Conservation (phyloP, 805 yeast genomes). For the Millerozyma acaciae region DNA sequence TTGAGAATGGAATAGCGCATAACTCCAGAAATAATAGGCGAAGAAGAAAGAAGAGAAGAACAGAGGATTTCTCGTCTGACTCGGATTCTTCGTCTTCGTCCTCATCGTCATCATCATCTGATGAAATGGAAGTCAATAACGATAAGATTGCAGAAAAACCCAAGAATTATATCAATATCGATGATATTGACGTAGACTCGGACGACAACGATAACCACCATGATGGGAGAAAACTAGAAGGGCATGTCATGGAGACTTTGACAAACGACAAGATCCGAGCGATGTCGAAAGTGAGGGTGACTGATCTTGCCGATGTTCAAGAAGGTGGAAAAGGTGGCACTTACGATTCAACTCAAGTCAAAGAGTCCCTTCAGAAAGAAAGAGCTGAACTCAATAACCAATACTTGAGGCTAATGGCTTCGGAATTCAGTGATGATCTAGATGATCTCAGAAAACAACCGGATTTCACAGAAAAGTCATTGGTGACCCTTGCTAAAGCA, state of each 20-base stretch:
- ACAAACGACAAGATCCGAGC: constrained; percentile 9
- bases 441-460: constrained; percentile 58
- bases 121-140: constrained; percentile 8
- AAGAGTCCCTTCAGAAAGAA: constrained; percentile 22
- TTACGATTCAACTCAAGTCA: constrained; percentile 13
- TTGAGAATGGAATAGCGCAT: too few species aligned
- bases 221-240: constrained; percentile 5
- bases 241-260: constrained; percentile 10
- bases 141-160: constrained; percentile 12
- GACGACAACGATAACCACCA: constrained; percentile 16
- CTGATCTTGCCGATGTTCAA: constrained; percentile 10
- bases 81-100: constrained; percentile 46
- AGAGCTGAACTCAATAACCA: constrained; percentile 42
- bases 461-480: constrained; percentile 56
- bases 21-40: constrained; percentile 23
- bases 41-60: constrained; percentile 78
- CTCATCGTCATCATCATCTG: constrained; percentile 19
- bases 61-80: constrained; percentile 63
- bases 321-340: constrained; percentile 11
- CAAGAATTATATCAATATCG: constrained; percentile 15
- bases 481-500: constrained; percentile 53
- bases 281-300: neutral
- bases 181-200: constrained; percentile 28
- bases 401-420: constrained; percentile 53
- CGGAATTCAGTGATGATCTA: constrained; percentile 57